These are phyloP conservation scores for Huntiella abstrusa DNA, from an alignment of 2,329 filamentous ascomycete species.

Conservation along the genomic window DNA sequence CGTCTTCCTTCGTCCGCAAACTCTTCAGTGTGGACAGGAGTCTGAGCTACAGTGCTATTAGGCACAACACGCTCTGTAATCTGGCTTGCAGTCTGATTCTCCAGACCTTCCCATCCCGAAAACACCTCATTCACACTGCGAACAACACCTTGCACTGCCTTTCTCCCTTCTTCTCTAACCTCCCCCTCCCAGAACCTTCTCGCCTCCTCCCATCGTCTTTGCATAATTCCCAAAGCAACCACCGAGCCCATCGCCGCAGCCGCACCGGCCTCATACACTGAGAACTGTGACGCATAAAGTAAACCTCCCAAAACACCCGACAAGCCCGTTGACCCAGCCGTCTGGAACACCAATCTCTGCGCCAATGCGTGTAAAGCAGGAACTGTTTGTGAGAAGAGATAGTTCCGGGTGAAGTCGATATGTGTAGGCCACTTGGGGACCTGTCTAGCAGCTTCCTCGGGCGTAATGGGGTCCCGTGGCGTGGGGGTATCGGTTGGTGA, in stretches of 20 bases:
- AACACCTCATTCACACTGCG: slow-evolving; percentile 31
- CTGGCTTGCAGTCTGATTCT: slow-evolving; percentile 13
- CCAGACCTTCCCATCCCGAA: slow-evolving; percentile 16
- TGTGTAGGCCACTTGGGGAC: slow-evolving; percentile 48
- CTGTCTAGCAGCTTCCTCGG: slow-evolving; percentile 13
- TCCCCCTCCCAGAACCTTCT: slow-evolving; percentile 45
- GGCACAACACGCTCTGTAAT: slow-evolving; percentile 22
- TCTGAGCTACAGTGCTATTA: slow-evolving; percentile 8
- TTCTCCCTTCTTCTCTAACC: slow-evolving; percentile 47
- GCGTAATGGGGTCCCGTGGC: slow-evolving; percentile 1
- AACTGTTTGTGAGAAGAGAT: slow-evolving; percentile 46
- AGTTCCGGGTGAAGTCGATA: slow-evolving; percentile 51
- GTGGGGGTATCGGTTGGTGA: neutral
- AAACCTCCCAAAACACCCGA: slow-evolving; percentile 35
- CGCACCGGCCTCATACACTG: slow-evolving; percentile 43
- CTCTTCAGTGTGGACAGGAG: slow-evolving; percentile 13
- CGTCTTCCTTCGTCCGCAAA: no score
- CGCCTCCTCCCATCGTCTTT: slow-evolving; percentile 43
- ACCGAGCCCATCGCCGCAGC: slow-evolving; percentile 41
- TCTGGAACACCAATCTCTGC: slow-evolving; percentile 57
- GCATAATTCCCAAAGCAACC: slow-evolving; percentile 39
- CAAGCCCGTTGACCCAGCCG: slow-evolving; percentile 51
- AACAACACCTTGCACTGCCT: slow-evolving; percentile 39
- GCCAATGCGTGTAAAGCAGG: slow-evolving; percentile 54
- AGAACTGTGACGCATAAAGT: slow-evolving; percentile 35